A percentile compares a stretch with the other conserved stretches of the same genome.
Evolutionary conservation across 192 early-diverging fungal species (phyloP).

Genomic region (Haplosporangium gracile): DNA sequence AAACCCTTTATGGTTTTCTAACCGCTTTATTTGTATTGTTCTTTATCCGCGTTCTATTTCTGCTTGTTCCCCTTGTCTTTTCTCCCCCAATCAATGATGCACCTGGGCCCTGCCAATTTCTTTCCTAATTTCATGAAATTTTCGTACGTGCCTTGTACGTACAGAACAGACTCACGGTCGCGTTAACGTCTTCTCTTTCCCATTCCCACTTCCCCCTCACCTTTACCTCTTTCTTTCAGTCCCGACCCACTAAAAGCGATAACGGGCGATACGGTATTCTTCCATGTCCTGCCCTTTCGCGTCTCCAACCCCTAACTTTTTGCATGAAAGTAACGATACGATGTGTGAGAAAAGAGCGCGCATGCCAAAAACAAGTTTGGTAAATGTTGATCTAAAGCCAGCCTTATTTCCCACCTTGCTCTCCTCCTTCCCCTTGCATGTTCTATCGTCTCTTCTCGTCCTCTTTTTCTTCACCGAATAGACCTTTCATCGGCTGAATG

Average conservation of each 20-base stretch:
- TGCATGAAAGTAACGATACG: background rate
- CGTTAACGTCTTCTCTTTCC: background rate
- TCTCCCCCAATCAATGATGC: background rate
- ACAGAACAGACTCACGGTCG: background rate
- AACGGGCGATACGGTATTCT: background rate
- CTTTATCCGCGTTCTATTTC: background rate
- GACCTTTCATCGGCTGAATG: background rate
- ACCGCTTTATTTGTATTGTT: background rate
- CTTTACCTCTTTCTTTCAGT: background rate
- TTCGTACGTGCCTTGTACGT: background rate
- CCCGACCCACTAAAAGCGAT: background rate
- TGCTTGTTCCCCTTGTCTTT: background rate
- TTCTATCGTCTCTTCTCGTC: no score
- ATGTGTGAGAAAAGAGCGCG: background rate
- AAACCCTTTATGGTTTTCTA: background rate
- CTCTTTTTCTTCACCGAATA: background rate
- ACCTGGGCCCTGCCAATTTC: background rate
- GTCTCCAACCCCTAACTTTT: background rate
- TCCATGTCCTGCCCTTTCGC: background rate
- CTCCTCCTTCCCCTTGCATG: background rate
- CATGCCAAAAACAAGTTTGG: background rate
- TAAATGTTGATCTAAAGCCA: background rate
- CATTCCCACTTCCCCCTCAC: background rate
- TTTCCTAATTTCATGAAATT: background rate
- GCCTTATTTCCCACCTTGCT: background rate